A percentile compares a stretch with the other conserved stretches of the same genome.
Evolutionary conservation across 176 grass and related monocot genomes (phyloP).

Genomic region (Aechmea fasciata): DNA sequence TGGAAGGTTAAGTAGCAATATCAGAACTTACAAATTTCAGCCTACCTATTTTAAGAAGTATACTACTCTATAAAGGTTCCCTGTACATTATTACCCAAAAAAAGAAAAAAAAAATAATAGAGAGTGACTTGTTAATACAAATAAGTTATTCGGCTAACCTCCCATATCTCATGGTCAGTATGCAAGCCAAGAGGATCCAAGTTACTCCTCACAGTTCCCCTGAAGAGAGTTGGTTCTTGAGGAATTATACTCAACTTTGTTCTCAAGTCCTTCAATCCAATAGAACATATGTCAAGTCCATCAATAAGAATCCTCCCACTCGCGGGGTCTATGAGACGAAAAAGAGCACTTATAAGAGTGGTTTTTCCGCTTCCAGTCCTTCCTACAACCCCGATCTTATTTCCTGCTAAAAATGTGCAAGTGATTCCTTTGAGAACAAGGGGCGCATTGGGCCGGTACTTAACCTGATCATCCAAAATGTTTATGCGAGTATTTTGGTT

Average conservation of each 20-base stretch:
- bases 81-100: not conserved
- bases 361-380: constrained; percentile 93
- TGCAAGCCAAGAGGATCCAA: constrained; percentile 80
- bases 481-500: constrained; percentile 16
- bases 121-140: not conserved
- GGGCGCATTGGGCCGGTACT: constrained; percentile 59
- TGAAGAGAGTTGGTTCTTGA: constrained; percentile 93
- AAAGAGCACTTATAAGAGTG: constrained; percentile 78
- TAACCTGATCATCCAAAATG: constrained; percentile 46
- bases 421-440: constrained; percentile 92
- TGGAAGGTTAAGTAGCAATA: too few relatives aligned
- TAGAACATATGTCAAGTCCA: constrained; percentile 61
- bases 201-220: constrained; percentile 74
- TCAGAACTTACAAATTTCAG: too few relatives aligned
- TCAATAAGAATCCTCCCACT: constrained; percentile 84
- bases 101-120: not conserved
- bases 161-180: constrained; percentile 88
- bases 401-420: constrained; percentile 60
- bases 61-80: too few relatives aligned
- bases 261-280: constrained; percentile 88
- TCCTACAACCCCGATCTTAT: constrained; percentile 82
- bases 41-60: too few relatives aligned
- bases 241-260: constrained; percentile 95
- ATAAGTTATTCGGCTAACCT: constrained; percentile 33
- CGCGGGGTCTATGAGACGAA: constrained; percentile 69